Conservation (phyloP, 768 basidiomycete genomes). For the Clavaria fumosa region DNA sequence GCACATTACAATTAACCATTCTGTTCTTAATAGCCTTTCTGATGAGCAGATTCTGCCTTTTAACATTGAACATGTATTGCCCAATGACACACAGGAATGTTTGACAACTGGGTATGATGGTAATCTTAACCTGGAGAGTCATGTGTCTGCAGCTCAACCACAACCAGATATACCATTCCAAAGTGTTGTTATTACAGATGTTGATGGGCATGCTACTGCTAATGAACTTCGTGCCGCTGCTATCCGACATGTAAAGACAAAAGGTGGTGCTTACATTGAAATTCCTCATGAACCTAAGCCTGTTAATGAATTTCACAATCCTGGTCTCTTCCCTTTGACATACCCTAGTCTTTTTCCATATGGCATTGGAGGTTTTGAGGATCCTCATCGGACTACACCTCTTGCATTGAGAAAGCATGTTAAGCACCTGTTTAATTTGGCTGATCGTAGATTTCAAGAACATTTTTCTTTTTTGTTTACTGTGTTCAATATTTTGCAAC, state of each 20-base stretch:
- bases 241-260: constrained; percentile 1
- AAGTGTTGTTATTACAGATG: constrained; percentile 19
- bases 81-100: constrained; percentile 6
- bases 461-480: constrained; percentile 18
- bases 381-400: neutral
- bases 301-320: constrained; percentile 20
- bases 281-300: constrained; percentile 11
- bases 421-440: constrained; percentile 11
- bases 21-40: constrained; percentile 10
- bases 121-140: neutral
- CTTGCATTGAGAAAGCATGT: constrained; percentile 15
- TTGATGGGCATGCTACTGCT: constrained; percentile 14
- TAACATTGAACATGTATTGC: constrained; percentile 16
- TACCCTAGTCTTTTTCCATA: constrained; percentile 19
- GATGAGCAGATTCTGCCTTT: constrained; percentile 14
- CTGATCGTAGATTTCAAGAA: constrained; percentile 12
- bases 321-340: constrained; percentile 16
- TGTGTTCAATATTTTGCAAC: constrained; percentile 15
- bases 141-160: neutral
- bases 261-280: constrained; percentile 10
- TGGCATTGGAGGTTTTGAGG: constrained; percentile 20
- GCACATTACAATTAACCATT: constrained; percentile 16
- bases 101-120: constrained; percentile 11
- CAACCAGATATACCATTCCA: constrained; percentile 8
- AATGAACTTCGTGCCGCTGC: constrained; percentile 21